Conservation (phyloP, 805 yeast genomes). For the Wickerhamiella galacta region DNA sequence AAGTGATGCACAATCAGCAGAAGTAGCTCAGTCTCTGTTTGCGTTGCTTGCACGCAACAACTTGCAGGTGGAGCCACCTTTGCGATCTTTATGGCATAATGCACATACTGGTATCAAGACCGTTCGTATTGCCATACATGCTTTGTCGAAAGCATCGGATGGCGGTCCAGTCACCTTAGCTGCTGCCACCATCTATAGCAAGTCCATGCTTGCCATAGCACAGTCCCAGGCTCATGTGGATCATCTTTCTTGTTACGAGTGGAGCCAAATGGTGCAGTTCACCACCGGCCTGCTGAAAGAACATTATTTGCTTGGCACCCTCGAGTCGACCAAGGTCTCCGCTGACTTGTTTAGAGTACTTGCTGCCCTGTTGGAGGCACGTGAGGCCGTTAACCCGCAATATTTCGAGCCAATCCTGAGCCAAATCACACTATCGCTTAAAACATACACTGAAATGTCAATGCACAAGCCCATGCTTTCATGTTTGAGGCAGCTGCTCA, state of each 20-base stretch:
- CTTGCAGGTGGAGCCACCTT: neutral
- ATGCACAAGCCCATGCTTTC: neutral
- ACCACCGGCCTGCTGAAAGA: neutral
- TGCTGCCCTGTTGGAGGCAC: neutral
- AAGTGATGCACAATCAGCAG: no score
- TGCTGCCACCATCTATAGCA: neutral
- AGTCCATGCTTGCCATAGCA: neutral
- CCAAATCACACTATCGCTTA: neutral
- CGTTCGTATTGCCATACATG: no score
- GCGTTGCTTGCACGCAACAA: no score
- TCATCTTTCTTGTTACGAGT: conserved; percentile 1
- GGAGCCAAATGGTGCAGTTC: neutral
- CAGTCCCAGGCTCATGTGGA: neutral
- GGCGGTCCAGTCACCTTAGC: neutral
- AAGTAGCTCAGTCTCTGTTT: no score
- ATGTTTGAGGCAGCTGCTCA: neutral
- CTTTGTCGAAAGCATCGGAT: no score
- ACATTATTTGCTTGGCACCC: neutral
- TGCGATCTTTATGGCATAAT: neutral
- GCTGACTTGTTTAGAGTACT: neutral
- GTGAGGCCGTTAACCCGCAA: neutral
- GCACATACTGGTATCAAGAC: neutral
- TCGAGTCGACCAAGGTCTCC: no score
- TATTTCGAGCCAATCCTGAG: neutral
- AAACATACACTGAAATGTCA: neutral